Evolutionary conservation across 768 basidiomycete species (phyloP).

Genomic region (Clitopilus hobsonii): DNA sequence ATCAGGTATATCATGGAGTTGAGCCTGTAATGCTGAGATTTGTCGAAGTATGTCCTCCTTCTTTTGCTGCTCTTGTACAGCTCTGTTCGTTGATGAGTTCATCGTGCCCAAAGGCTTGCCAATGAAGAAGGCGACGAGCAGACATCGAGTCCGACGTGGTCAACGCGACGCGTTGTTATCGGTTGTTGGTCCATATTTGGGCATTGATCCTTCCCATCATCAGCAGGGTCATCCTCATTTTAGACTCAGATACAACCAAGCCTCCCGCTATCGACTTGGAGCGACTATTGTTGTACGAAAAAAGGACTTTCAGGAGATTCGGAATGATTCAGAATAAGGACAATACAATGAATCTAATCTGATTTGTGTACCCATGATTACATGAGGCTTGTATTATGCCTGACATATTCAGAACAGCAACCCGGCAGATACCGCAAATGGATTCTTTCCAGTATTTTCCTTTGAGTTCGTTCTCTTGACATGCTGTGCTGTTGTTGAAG

Average conservation of each 20-base stretch:
- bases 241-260: constrained; percentile 25
- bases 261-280: neutral
- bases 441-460: constrained; percentile 8
- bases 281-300: constrained; percentile 2
- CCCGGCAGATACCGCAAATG: constrained; percentile 28
- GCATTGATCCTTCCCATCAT: constrained; percentile 1
- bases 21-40: constrained; percentile 52
- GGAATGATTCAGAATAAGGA: neutral
- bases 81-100: constrained; percentile 50
- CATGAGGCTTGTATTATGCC: neutral
- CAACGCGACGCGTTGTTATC: constrained; percentile 18
- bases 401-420: constrained; percentile 17
- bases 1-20: constrained; percentile 42
- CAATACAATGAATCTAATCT: constrained; percentile 1
- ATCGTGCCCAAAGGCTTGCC: too few species aligned
- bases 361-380: too few species aligned
- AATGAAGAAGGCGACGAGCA: neutral
- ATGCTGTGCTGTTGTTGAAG: constrained; percentile 9
- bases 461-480: constrained; percentile 10
- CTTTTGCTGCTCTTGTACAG: constrained; percentile 28
- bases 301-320: constrained; percentile 10
- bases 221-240: constrained; percentile 12
- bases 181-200: constrained; percentile 1
- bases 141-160: neutral
- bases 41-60: constrained; percentile 49